phyloP scores from a whole-genome alignment of 2,329 filamentous ascomycete species.

The Aspergillus transmontanensis region DNA sequence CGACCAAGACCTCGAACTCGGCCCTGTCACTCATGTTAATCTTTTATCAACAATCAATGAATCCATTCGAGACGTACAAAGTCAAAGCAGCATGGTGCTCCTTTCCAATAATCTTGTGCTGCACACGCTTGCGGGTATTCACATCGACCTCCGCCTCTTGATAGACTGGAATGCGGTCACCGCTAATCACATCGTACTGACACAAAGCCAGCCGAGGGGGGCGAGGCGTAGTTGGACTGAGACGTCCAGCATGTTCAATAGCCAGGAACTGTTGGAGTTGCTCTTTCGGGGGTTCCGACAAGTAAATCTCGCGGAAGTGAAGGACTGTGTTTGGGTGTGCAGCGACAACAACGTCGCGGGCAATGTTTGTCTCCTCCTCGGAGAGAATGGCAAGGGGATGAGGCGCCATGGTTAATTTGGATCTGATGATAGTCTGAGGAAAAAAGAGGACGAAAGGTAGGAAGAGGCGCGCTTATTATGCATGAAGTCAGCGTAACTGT shows the following conservation, averaged over 20 bases:
- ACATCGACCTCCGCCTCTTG: constrained; percentile 58
- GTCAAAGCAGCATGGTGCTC: constrained; percentile 53
- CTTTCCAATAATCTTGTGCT: constrained; percentile 51
- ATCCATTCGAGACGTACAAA: constrained; percentile 33
- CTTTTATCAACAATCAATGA: not conserved
- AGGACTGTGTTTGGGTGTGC: constrained; percentile 34
- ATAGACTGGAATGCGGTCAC: constrained; percentile 55
- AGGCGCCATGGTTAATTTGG: constrained; percentile 23
- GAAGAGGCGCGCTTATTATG: constrained; percentile 1
- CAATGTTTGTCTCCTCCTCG: constrained; percentile 35
- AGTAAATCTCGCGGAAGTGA: constrained; percentile 54
- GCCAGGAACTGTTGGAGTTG: constrained; percentile 52
- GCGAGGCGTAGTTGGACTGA: constrained; percentile 43
- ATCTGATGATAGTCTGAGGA: not conserved
- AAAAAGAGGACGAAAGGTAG: constrained; percentile 1
- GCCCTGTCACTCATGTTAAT: constrained; percentile 27
- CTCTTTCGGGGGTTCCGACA: constrained; percentile 54
- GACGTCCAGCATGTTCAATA: constrained; percentile 50
- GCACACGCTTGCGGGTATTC: constrained; percentile 42
- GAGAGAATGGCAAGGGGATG: constrained; percentile 40
- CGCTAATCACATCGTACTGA: constrained; percentile 59
- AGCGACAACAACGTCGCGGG: constrained; percentile 36
- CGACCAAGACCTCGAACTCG: constrained; percentile 52
- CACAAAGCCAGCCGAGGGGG: constrained; percentile 56
- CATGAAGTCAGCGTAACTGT: not conserved